Conservation (phyloP, 306 rosid genomes). For the Abrus pulchellus region DNA sequence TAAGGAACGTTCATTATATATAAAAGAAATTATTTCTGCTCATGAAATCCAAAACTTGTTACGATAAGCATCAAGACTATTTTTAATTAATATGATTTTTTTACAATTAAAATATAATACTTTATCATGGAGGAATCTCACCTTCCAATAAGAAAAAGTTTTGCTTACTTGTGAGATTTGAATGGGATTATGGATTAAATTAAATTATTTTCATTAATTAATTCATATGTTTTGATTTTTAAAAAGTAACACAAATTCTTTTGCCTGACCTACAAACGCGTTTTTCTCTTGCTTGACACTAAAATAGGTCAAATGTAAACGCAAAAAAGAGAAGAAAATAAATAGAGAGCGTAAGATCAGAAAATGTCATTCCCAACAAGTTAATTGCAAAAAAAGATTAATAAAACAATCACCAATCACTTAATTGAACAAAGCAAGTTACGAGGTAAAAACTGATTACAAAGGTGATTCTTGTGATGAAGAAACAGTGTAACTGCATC, state of each 20-base stretch:
- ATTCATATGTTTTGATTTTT: too few species aligned
- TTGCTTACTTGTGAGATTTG: too few species aligned
- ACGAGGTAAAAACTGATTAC: not conserved
- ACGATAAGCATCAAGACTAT: not conserved
- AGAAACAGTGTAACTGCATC: constrained; percentile 5
- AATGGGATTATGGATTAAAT: too few species aligned
- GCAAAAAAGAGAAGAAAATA: not conserved
- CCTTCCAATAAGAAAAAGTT: not conserved
- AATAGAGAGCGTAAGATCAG: not conserved
- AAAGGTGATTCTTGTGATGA: not conserved
- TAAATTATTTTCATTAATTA: too few species aligned
- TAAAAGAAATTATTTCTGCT: too few species aligned
- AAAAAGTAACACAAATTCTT: not conserved
- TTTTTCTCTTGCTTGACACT: constrained; percentile 10
- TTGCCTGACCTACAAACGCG: constrained; percentile 4
- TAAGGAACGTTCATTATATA: constrained; percentile 1
- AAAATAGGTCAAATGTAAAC: not conserved
- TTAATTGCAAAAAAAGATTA: not conserved
- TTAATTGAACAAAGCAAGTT: not conserved
- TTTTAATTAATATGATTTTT: not conserved
- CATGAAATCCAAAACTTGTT: not conserved
- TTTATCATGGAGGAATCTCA: not conserved
- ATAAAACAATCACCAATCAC: not conserved
- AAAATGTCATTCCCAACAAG: not conserved
- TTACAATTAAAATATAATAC: not conserved